Evolutionary conservation across 2,329 filamentous ascomycete species (phyloP).

Genomic region (Fusarium pseudograminearum): DNA sequence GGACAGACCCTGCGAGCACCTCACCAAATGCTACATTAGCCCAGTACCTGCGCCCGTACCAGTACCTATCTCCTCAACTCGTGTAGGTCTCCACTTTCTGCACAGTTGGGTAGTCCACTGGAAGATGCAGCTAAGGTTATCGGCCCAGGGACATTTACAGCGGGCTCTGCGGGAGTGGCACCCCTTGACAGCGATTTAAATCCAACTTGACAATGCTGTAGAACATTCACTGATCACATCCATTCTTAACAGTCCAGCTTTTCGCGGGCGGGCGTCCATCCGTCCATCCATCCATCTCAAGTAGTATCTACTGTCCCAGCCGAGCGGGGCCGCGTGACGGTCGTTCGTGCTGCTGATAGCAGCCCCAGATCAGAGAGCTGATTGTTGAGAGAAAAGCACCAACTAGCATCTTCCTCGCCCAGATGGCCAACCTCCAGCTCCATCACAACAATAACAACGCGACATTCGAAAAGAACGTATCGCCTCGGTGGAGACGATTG

Average conservation of each 20-base stretch:
- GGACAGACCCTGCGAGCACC: conserved; percentile 1
- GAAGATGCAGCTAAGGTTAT: conserved; percentile 6
- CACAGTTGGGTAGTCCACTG: background rate
- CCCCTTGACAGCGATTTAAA: conserved; percentile 1
- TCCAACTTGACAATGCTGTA: background rate
- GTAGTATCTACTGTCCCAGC: background rate
- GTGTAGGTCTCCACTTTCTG: conserved; percentile 9
- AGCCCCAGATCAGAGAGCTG: conserved; percentile 17
- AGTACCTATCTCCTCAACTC: conserved; percentile 17
- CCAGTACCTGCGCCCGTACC: conserved; percentile 34
- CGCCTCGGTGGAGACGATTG: conserved; percentile 31
- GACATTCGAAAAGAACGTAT: conserved; percentile 23
- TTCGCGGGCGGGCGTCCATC: background rate
- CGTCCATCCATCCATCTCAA: background rate
- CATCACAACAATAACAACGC: conserved; percentile 20
- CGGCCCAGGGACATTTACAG: conserved; percentile 6
- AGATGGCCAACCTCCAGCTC: conserved; percentile 10
- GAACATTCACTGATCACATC: background rate
- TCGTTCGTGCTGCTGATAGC: conserved; percentile 20
- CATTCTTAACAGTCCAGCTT: background rate
- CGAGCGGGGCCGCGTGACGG: conserved; percentile 21
- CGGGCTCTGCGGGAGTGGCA: conserved; percentile 11
- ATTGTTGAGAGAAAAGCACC: conserved; percentile 10
- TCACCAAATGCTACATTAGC: conserved; percentile 8
- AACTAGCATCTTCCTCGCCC: conserved; percentile 7